Conservation (phyloP, 176 grass and related monocot species). For the Raddia distichophylla region DNA sequence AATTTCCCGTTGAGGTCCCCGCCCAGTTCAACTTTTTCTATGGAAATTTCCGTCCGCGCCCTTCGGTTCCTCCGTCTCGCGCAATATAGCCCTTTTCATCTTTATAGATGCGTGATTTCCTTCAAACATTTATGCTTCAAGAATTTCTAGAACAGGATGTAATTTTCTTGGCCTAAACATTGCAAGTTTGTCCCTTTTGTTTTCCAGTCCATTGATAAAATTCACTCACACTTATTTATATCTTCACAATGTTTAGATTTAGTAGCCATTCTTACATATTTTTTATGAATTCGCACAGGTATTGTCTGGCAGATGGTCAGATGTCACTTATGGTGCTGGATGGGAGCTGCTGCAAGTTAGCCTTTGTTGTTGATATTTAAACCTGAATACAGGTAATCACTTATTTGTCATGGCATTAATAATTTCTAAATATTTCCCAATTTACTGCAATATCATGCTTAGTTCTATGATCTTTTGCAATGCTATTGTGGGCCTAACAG, state of each 20-base stretch:
- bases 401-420: too few species aligned
- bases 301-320: constrained; percentile 43
- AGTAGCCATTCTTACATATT: constrained; percentile 22
- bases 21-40: too few species aligned
- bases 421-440: too few species aligned
- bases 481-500: too few species aligned
- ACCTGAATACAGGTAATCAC: too few species aligned
- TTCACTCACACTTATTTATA: not conserved
- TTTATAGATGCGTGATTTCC: too few species aligned
- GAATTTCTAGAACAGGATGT: constrained; percentile 40
- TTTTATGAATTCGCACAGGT: constrained; percentile 48
- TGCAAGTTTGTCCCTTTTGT: not conserved
- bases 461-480: too few species aligned
- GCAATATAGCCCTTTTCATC: too few species aligned
- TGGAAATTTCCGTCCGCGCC: too few species aligned
- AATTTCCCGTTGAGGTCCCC: too few species aligned
- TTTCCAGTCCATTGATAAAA: not conserved
- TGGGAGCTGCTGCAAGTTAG: constrained; percentile 91
- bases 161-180: not conserved
- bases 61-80: too few species aligned
- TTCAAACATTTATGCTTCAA: constrained; percentile 64
- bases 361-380: not conserved
- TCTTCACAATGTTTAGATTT: constrained; percentile 6
- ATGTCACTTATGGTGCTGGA: constrained; percentile 65
- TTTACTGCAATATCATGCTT: too few species aligned